Percentiles rank a stretch among this genome's conserved stretches.
Conservation (phyloP, 2,329 filamentous ascomycete genomes). For the Dothideomycetidae sp. region DNA sequence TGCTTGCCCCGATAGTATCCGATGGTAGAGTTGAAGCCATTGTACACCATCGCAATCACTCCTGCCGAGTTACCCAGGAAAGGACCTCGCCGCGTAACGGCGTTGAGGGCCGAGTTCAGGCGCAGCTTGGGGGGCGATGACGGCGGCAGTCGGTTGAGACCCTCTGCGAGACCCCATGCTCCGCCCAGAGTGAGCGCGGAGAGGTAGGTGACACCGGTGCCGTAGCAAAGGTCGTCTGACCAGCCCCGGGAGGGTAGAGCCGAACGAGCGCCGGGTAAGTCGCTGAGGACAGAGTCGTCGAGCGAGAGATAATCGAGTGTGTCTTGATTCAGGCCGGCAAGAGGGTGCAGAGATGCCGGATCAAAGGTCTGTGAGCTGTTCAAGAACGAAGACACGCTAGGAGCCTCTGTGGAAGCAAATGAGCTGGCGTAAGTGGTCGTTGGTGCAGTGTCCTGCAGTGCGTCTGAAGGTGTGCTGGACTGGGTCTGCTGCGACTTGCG, state of each 20-base stretch:
- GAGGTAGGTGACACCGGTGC: constrained; percentile 87
- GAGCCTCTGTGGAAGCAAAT: constrained; percentile 44
- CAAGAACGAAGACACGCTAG: constrained; percentile 79
- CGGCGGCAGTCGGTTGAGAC: constrained; percentile 54
- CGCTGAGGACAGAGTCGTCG: constrained; percentile 78
- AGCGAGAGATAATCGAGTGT: constrained; percentile 89
- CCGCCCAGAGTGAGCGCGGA: constrained; percentile 75
- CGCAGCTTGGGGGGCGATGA: constrained; percentile 80
- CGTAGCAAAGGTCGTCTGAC: constrained; percentile 96
- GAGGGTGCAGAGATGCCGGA: constrained; percentile 76
- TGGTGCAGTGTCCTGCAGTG: constrained; percentile 33
- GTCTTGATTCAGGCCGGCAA: constrained; percentile 84
- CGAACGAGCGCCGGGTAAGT: constrained; percentile 72
- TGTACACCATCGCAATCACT: constrained; percentile 92
- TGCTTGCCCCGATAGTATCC: constrained; percentile 71
- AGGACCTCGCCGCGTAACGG: constrained; percentile 79
- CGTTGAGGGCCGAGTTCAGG: constrained; percentile 88
- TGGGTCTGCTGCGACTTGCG: constrained; percentile 35
- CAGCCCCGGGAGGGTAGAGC: constrained; percentile 90
- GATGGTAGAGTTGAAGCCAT: constrained; percentile 75
- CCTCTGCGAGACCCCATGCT: constrained; percentile 83
- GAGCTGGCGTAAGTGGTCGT: constrained; percentile 23
- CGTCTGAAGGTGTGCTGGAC: constrained; percentile 31
- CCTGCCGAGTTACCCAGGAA: constrained; percentile 94
- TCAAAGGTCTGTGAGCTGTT: constrained; percentile 65